A percentile compares a stretch with the other conserved stretches of the same genome.
These are phyloP conservation scores for Selaginella moellendorffii DNA, from an alignment of 75 land plant genomes.

Conservation along the genomic window DNA sequence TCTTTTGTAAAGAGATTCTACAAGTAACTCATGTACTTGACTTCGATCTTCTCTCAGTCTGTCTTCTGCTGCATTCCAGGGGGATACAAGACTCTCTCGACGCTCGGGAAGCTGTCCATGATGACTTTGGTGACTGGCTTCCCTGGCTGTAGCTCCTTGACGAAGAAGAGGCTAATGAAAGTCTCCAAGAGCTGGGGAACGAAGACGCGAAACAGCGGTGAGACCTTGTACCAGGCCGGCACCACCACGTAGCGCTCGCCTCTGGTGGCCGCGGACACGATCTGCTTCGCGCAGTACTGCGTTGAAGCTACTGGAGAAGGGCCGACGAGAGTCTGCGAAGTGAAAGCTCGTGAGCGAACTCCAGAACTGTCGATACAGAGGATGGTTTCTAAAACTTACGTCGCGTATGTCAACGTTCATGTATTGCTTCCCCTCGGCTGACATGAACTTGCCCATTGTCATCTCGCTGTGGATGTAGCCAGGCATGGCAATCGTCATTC, in stretches of 20 bases:
- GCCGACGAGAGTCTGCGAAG: conserved; percentile 35
- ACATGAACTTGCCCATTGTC: conserved; percentile 48
- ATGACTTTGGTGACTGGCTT: conserved; percentile 31
- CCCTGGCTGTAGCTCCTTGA: neutral
- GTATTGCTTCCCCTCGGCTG: conserved; percentile 22
- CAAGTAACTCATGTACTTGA: too few relatives aligned
- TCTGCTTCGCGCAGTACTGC: conserved; percentile 34
- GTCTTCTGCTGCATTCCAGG: conserved; percentile 13
- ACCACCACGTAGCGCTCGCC: conserved; percentile 36
- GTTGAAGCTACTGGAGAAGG: conserved; percentile 25
- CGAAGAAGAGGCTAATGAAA: conserved; percentile 22
- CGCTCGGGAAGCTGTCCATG: conserved; percentile 30
- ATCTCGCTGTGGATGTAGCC: conserved; percentile 60
- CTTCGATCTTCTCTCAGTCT: neutral
- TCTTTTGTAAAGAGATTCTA: too few relatives aligned
- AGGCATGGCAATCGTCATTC: conserved; percentile 51
- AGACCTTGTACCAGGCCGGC: conserved; percentile 39
- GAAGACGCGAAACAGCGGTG: conserved; percentile 26
- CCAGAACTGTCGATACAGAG: too few relatives aligned
- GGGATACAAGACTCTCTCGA: conserved; percentile 37
- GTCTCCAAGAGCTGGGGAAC: conserved; percentile 50
- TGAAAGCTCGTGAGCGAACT: too few relatives aligned
- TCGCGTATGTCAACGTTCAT: conserved; percentile 36
- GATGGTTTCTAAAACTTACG: conserved; percentile 27
- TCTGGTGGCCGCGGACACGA: conserved; percentile 34